Conservation (phyloP, 1,284 basidiomycete genomes). For the Puccinia horiana region DNA sequence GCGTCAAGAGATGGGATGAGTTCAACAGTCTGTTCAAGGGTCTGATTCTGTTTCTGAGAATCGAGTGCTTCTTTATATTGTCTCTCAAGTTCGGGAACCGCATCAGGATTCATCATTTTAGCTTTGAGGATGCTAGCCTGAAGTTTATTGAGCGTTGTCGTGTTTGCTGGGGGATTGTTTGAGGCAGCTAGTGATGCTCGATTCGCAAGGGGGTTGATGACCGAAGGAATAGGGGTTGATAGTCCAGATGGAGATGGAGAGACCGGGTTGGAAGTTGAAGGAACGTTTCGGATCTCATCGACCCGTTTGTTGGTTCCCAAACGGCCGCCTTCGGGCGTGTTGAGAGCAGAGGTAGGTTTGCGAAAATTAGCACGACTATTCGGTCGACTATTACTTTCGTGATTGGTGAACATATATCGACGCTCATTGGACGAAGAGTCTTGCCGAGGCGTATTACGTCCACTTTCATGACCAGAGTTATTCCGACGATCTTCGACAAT, state of each 20-base stretch:
- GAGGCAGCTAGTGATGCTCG: conserved; percentile 14
- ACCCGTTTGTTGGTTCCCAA: conserved; percentile 12
- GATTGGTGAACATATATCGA: conserved; percentile 39
- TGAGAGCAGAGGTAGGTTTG: conserved; percentile 67
- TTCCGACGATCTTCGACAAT: conserved; percentile 76
- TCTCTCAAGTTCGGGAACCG: conserved; percentile 73
- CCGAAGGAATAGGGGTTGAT: conserved; percentile 78
- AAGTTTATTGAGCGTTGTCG: conserved; percentile 76
- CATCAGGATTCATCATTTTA: conserved; percentile 73
- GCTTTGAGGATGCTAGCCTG: conserved; percentile 91
- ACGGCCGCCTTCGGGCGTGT: conserved; percentile 37
- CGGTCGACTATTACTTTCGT: conserved; percentile 55
- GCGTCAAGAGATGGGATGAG: conserved; percentile 88
- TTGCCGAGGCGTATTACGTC: conserved; percentile 52
- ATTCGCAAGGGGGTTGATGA: conserved; percentile 69
- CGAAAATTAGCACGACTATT: conserved; percentile 76
- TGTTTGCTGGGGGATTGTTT: conserved; percentile 56
- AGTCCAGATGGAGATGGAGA: conserved; percentile 50
- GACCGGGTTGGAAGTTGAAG: conserved; percentile 7
- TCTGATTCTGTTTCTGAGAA: conserved; percentile 52
- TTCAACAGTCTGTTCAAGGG: conserved; percentile 64
- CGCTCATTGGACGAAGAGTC: conserved; percentile 36
- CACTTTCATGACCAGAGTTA: conserved; percentile 59
- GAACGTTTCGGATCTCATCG: neutral
- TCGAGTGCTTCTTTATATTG: conserved; percentile 70